Evolutionary conservation across 2,329 filamentous ascomycete species (phyloP).

Genomic region (Phoma herbarum): DNA sequence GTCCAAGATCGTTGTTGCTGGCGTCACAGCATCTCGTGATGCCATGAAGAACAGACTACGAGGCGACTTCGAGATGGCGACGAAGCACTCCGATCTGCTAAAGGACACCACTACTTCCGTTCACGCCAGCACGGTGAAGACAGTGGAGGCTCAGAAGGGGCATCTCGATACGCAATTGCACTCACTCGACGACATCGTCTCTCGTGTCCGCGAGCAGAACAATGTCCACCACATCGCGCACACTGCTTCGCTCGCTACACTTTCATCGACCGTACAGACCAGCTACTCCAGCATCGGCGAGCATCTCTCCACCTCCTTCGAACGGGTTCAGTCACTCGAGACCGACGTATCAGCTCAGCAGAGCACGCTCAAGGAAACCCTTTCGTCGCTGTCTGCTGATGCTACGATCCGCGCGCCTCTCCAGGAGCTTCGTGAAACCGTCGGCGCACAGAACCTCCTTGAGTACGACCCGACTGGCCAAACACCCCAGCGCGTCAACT

Average conservation of each 20-base stretch:
- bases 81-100: constrained; percentile 82
- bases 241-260: constrained; percentile 67
- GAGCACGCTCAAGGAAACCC: constrained; percentile 64
- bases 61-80: constrained; percentile 82
- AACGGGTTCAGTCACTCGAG: constrained; percentile 73
- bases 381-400: constrained; percentile 66
- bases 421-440: constrained; percentile 72
- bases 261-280: constrained; percentile 74
- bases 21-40: constrained; percentile 77
- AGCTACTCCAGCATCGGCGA: constrained; percentile 76
- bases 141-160: constrained; percentile 87
- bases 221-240: constrained; percentile 77
- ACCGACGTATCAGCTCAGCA: constrained; percentile 71
- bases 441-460: constrained; percentile 70
- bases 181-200: constrained; percentile 89
- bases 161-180: constrained; percentile 90
- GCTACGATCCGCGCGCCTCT: constrained; percentile 73
- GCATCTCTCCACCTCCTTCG: constrained; percentile 74
- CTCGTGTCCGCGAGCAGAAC: constrained; percentile 82
- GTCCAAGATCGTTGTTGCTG: constrained; percentile 73
- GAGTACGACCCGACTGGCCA: constrained; percentile 88
- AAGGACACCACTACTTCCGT: constrained; percentile 85
- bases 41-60: constrained; percentile 82
- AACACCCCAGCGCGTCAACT: constrained; percentile 82
- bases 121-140: constrained; percentile 87